Percentiles rank a stretch among this genome's conserved stretches.
Evolutionary conservation across 257 asterid genomes (phyloP).

Genomic region (Ocimum tenuiflorum): DNA sequence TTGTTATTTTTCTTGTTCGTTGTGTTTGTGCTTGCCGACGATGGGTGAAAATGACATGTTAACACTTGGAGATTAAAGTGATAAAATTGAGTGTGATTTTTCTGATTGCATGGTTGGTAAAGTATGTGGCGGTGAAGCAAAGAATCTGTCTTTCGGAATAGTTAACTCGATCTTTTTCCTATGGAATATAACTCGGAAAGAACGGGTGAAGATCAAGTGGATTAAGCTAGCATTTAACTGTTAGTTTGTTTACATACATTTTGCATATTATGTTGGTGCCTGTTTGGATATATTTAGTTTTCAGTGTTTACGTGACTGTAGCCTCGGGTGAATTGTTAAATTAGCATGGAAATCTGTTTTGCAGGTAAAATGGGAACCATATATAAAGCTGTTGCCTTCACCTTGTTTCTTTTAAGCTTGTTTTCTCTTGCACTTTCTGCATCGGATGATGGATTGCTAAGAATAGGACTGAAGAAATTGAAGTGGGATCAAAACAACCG

Average conservation of each 20-base stretch:
- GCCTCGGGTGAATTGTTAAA: neutral
- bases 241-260: neutral
- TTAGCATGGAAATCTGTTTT: conserved; percentile 12
- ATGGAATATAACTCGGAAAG: neutral
- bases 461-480: conserved; percentile 74
- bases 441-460: conserved; percentile 60
- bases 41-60: neutral
- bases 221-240: neutral
- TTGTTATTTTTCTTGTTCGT: neutral
- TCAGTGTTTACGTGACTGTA: neutral
- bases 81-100: neutral
- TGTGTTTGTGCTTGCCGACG: conserved; percentile 1
- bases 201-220: neutral
- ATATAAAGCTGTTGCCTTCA: conserved; percentile 25
- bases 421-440: conserved; percentile 51
- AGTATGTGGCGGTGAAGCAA: neutral
- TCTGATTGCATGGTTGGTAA: conserved; percentile 19
- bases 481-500: conserved; percentile 67
- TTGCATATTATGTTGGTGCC: too few relatives aligned
- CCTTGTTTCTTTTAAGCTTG: conserved; percentile 48
- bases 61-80: neutral
- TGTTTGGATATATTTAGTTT: neutral
- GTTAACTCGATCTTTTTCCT: neutral
- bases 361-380: conserved; percentile 56
- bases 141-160: neutral